phyloP scores from a whole-genome alignment of 305 asterid genomes.

The Fraxinus angustifolia region DNA sequence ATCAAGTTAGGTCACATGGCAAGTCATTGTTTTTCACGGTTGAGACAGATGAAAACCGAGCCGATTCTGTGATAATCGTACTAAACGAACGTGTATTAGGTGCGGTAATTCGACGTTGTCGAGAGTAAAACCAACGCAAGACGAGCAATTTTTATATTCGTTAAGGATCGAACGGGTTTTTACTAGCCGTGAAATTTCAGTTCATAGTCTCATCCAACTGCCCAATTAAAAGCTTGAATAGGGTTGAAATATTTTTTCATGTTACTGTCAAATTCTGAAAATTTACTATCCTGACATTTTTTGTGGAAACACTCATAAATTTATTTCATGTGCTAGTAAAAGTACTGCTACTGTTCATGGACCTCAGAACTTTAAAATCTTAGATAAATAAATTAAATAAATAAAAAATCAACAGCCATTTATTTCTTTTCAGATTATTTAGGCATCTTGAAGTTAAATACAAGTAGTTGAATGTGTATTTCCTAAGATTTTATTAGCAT shows the following conservation, averaged over 20 bases:
- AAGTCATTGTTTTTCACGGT: background rate
- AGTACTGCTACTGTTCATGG: background rate
- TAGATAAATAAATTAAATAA: background rate
- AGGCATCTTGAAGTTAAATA: background rate
- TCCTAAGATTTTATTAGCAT: background rate
- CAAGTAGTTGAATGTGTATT: background rate
- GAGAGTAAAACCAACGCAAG: background rate
- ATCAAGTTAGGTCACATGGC: background rate
- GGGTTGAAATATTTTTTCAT: background rate
- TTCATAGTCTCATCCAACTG: background rate
- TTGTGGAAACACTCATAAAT: background rate
- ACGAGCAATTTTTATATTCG: no score
- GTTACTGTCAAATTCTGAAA: background rate
- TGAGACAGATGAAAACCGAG: background rate
- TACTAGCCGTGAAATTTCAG: background rate
- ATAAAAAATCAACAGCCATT: background rate
- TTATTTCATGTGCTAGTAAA: background rate
- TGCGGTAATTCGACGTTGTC: background rate
- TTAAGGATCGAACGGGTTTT: background rate
- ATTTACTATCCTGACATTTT: conserved; percentile 1
- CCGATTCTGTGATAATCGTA: background rate
- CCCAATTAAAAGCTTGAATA: background rate
- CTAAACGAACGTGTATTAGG: background rate
- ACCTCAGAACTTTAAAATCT: background rate
- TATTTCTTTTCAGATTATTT: background rate